Percentiles rank a stretch among this genome's conserved stretches.
phyloP scores from a whole-genome alignment of 2,329 filamentous ascomycete genomes.

The Xylaria polymorpha region DNA sequence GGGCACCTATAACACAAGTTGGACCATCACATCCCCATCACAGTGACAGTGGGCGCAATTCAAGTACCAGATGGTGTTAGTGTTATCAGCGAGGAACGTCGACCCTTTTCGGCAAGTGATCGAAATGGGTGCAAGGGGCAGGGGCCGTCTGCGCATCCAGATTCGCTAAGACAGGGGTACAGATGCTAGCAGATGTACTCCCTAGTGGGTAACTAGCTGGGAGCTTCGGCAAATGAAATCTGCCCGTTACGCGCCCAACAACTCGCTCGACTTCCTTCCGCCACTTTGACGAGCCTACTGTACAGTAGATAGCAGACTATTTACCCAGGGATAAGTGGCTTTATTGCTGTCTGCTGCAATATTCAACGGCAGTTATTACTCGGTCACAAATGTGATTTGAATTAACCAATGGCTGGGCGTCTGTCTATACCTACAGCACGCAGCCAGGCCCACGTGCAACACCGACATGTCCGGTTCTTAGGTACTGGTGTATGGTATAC shows the following conservation, averaged over 20 bases:
- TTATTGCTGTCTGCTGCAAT: background rate
- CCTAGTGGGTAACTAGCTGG: conserved; percentile 29
- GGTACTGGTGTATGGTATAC: background rate
- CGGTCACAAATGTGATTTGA: conserved; percentile 28
- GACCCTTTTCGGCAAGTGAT: conserved; percentile 24
- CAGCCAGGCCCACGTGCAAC: conserved; percentile 5
- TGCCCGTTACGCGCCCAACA: conserved; percentile 36
- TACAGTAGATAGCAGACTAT: background rate
- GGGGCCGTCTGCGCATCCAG: conserved; percentile 24
- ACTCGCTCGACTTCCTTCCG: conserved; percentile 23
- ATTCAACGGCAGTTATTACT: conserved; percentile 27
- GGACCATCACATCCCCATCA: conserved; percentile 40
- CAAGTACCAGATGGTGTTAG: background rate
- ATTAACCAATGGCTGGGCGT: conserved; percentile 2
- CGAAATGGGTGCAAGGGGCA: conserved; percentile 22
- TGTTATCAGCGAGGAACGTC: conserved; percentile 32
- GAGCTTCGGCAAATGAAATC: conserved; percentile 38
- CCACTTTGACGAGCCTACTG: conserved; percentile 1
- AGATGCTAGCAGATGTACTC: background rate
- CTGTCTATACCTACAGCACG: background rate
- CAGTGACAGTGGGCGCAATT: conserved; percentile 30
- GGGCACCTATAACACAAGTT: conserved; percentile 16
- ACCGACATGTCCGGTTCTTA: conserved; percentile 5
- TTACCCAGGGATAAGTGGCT: conserved; percentile 7
- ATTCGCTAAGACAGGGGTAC: conserved; percentile 28